Evolutionary conservation across 129 eudicot genomes (phyloP), one percentile per base, ranked within the genome.

Genomic region (Solidago caesia): DNA sequence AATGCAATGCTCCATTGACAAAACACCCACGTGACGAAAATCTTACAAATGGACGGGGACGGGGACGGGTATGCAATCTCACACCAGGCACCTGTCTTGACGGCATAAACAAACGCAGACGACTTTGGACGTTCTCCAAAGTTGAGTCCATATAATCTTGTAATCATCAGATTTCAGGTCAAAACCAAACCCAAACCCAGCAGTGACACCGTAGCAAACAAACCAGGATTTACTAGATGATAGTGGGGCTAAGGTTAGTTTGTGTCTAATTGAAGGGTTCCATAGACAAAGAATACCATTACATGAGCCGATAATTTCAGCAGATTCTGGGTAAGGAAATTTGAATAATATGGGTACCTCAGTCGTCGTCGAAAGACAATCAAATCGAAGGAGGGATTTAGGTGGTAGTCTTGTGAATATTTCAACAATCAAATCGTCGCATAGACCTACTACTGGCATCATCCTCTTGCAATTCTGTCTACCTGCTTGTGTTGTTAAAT

Each of bases 1-100:
- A 65, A 65, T 43, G 26, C 51, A 65, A 65, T 43, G 70, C 8
- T 65, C 70, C 53, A 43, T 65, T 65, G 26, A 67, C 8, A 67
- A 4, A 45, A 45, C 57, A 67, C 53, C 15, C 43, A 46, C 6
- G 26, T 0, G 73, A 68, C 43, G 2, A 27, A 13, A 58, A 68
- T 11, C 6, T 25, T 11, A 47, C 4, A 7, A 68, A 4, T 2
- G 4, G 44, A 26, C 21, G 6, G 11, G 41, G 0, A 27, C n/a
- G n/a, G n/a, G n/a, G n/a, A n/a, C n/a, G 73, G 73, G 4, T 10
- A 11, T 46, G 59, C 59, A 68, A 68, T 48, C 59, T 26, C 25
- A 45, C 21, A 11, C 73, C 73, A 68, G 27, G n/a, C 56, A 5
- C 26, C 8, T 67, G 56, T 15, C 41, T 67, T 67, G 5, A 45